Evolutionary conservation across 192 early-diverging fungal species (phyloP).

Genomic region (Pilaira anomala): DNA sequence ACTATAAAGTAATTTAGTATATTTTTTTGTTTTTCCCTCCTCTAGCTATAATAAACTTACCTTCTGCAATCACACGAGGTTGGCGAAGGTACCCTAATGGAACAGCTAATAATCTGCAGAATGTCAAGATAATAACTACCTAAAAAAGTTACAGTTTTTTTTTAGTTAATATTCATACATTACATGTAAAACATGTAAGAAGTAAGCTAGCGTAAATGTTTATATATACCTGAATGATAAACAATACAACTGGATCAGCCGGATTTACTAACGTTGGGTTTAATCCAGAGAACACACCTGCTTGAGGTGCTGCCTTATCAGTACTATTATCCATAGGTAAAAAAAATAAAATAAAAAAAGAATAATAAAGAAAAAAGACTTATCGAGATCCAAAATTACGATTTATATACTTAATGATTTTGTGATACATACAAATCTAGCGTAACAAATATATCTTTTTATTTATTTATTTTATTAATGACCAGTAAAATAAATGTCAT

Average conservation of each 20-base stretch:
- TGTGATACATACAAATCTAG: neutral
- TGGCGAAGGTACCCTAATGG: constrained; percentile 63
- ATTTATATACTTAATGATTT: neutral
- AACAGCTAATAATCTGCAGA: constrained; percentile 68
- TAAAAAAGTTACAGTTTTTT: constrained; percentile 12
- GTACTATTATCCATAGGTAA: neutral
- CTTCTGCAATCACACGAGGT: constrained; percentile 88
- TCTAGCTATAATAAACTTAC: neutral
- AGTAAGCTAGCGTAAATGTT: neutral
- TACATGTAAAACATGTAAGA: no score
- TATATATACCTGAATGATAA: constrained; percentile 69
- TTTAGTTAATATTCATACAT: no score
- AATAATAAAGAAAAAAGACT: neutral
- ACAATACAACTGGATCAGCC: constrained; percentile 62
- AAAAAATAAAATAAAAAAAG: neutral
- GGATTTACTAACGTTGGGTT: constrained; percentile 57
- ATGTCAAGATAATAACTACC: constrained; percentile 63
- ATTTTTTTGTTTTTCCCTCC: neutral
- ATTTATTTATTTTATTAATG: neutral
- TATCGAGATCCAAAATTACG: no score
- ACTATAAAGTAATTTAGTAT: constrained; percentile 35
- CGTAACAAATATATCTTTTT: neutral
- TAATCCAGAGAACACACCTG: constrained; percentile 59
- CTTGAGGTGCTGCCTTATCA: constrained; percentile 22
- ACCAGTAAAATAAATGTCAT: no score